Base-by-base conservation (phyloP, 441 rosid species). In the Gossypium davidsonii region DNA sequence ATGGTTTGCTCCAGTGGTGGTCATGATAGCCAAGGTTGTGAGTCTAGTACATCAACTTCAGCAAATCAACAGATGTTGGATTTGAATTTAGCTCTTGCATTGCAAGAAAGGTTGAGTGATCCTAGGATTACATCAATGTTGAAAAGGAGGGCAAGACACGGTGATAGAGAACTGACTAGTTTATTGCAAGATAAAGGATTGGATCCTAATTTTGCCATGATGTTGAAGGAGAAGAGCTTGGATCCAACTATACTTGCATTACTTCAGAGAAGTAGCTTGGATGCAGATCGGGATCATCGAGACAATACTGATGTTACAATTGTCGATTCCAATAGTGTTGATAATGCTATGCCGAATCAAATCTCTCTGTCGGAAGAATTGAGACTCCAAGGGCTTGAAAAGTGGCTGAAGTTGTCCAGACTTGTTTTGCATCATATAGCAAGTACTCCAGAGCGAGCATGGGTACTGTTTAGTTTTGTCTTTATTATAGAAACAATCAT, bases 151-250 rank as follows among this genome's bases (percentile, higher is more conserved):
- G 94, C 89, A 60, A 84, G 85, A 77, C 90, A 88, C 77, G 97
- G 98, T 64, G 97, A 96, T 79, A 80, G 81, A 61, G 99, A 96
- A 57, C 85, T 96, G 80, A 78, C 90, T 81, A 89, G 82, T 82
- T 82, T 96, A 85, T 82, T 96, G 86, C 97, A 96, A 82, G 86
- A 94, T 82, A 96, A 96, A 84, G 99, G 99, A 71, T 84, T 96
- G 84, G 99, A 96, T 88, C 99, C 99, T 74, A 94, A 96, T 88
- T 96, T 96, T 86, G 99, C 98, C 68, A 84, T 96, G 88, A 96
- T 96, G 99, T 80, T 96, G 84, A 92, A 96, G 84, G 98, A 96
- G 84, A 96, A 90, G 79, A 88, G 84, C 79, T 87, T 96, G 90
- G 99, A 96, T 84, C 98, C 98, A 23, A 94, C 97, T 53, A 91